A percentile compares a stretch with the other conserved stretches of the same genome.
Conservation (phyloP, 257 asterid species). For the Capsicum chinense region DNA sequence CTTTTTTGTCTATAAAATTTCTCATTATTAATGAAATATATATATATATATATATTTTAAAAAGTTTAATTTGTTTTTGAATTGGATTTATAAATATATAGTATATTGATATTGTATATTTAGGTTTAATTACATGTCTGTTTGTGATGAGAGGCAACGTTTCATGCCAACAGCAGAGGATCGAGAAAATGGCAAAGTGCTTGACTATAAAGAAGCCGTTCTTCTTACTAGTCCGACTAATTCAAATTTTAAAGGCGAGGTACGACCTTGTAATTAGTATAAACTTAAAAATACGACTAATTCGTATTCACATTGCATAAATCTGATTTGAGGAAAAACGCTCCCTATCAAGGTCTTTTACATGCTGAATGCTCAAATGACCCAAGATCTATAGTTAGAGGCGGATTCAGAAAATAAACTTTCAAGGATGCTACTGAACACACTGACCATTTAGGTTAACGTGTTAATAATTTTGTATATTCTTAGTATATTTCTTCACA, state of each 20-base stretch:
- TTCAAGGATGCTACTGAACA: neutral
- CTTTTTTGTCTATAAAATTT: neutral
- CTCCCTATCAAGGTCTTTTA: neutral
- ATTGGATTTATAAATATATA: neutral
- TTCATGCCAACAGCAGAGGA: constrained; percentile 55
- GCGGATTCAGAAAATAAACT: neutral
- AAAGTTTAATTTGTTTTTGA: no score
- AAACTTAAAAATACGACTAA: neutral
- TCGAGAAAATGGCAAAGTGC: constrained; percentile 41
- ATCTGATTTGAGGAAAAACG: neutral
- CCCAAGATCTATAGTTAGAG: neutral
- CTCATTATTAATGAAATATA: neutral
- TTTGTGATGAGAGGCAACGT: constrained; percentile 62
- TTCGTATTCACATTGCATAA: neutral
- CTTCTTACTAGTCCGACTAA: constrained; percentile 49
- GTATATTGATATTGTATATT: neutral
- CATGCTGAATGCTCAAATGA: neutral
- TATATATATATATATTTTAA: no score
- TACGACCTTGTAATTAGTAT: neutral
- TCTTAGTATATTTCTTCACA: neutral
- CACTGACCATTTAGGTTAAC: neutral
- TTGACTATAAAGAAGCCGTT: constrained; percentile 64
- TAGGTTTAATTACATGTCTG: constrained; percentile 71
- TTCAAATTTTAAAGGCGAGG: constrained; percentile 60
- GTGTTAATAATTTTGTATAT: neutral